Percentiles rank a stretch among this genome's conserved stretches.
Conservation (phyloP, 495 filamentous ascomycete genomes). For the Podospora didyma region DNA sequence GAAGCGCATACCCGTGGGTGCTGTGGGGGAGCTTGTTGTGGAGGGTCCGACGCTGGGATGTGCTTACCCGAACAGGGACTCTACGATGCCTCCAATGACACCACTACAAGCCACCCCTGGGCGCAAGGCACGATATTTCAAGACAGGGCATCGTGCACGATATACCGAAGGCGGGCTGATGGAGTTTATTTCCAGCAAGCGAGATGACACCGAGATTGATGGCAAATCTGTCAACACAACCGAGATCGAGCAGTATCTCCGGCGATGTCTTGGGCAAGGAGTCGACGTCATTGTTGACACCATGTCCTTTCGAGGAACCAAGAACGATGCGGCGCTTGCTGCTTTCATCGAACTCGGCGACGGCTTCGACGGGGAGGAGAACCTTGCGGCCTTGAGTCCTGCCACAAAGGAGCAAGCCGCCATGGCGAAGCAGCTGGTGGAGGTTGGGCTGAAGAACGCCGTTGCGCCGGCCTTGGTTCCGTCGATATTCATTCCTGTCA, state of each 20-base stretch:
- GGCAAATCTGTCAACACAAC: constrained; percentile 32
- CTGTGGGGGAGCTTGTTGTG: constrained; percentile 45
- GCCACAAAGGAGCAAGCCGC: constrained; percentile 34
- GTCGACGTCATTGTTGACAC: constrained; percentile 44
- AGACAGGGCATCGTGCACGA: constrained; percentile 42
- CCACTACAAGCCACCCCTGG: constrained; percentile 14
- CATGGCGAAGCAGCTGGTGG: constrained; percentile 35
- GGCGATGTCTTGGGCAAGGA: constrained; percentile 41
- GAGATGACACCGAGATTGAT: constrained; percentile 24
- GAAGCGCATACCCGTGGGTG: constrained; percentile 42
- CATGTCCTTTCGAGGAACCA: constrained; percentile 37
- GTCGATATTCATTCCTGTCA: constrained; percentile 40
- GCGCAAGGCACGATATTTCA: constrained; percentile 27
- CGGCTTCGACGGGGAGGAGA: constrained; percentile 27
- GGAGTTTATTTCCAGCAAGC: constrained; percentile 37
- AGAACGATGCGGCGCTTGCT: constrained; percentile 29
- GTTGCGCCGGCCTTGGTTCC: constrained; percentile 35
- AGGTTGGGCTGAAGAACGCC: constrained; percentile 31
- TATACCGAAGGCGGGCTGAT: constrained; percentile 42
- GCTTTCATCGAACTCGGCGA: constrained; percentile 46
- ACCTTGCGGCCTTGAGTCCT: constrained; percentile 25
- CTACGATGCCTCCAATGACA: constrained; percentile 21
- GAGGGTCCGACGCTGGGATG: constrained; percentile 42
- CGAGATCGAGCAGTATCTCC: constrained; percentile 40
- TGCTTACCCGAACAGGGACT: constrained; percentile 29